phyloP scores from a whole-genome alignment of 768 basidiomycete species.

The Boletus pseudo-olivaceus region DNA sequence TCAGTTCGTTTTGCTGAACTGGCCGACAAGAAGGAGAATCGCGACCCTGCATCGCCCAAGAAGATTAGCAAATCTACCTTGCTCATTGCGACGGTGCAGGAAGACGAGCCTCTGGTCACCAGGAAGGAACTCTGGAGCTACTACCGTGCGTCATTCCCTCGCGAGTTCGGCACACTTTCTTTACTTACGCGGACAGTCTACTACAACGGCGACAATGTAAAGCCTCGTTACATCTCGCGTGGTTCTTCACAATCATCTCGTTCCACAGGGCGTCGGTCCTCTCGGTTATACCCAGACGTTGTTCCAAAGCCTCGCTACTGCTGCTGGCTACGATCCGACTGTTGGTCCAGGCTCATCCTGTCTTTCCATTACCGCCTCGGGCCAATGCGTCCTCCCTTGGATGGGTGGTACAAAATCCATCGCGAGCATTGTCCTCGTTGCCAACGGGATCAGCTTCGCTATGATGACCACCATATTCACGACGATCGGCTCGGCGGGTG shows the following conservation, averaged over 20 bases:
- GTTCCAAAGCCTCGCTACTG: slow-evolving; percentile 68
- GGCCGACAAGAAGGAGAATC: slow-evolving; percentile 8
- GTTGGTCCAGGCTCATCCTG: slow-evolving; percentile 72
- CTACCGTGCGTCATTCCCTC: slow-evolving; percentile 44
- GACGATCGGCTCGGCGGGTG: slow-evolving; percentile 52
- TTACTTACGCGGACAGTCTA: slow-evolving; percentile 48
- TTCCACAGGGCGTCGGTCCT: slow-evolving; percentile 61
- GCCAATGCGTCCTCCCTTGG: slow-evolving; percentile 79
- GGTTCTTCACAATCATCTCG: background rate
- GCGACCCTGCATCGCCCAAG: slow-evolving; percentile 1
- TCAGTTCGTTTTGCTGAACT: background rate
- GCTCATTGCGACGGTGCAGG: slow-evolving; percentile 39
- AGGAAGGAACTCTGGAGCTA: slow-evolving; percentile 77
- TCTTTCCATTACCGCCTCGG: slow-evolving; percentile 50
- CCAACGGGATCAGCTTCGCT: slow-evolving; percentile 75
- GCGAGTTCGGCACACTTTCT: background rate
- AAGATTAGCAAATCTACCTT: slow-evolving; percentile 15
- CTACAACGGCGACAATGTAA: slow-evolving; percentile 78
- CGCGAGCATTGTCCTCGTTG: slow-evolving; percentile 70
- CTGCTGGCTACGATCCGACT: slow-evolving; percentile 72
- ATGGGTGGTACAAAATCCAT: slow-evolving; percentile 67
- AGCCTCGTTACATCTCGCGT: slow-evolving; percentile 4
- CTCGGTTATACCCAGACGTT: slow-evolving; percentile 65
- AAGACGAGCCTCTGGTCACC: slow-evolving; percentile 67
- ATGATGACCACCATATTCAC: slow-evolving; percentile 82